These are phyloP conservation scores for Oryza australiensis DNA, from an alignment of 176 grass and related monocot genomes.

Conservation along the genomic window DNA sequence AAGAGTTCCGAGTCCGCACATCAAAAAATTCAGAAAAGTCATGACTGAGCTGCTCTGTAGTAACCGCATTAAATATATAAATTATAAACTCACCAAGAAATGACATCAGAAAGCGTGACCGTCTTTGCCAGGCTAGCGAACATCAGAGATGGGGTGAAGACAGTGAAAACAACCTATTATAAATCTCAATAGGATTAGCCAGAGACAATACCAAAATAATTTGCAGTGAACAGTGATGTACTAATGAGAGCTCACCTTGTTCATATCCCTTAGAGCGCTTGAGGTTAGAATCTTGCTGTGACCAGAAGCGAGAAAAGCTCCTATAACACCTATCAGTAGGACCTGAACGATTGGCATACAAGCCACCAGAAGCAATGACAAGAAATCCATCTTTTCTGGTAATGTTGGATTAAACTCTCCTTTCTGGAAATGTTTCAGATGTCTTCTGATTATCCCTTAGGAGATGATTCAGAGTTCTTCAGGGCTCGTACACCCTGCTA, in stretches of 20 bases:
- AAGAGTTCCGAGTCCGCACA: not conserved
- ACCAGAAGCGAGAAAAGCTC: constrained; percentile 69
- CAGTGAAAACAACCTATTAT: constrained; percentile 73
- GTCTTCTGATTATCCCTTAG: not conserved
- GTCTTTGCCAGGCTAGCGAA: constrained; percentile 78
- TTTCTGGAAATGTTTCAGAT: not conserved
- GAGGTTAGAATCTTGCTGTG: constrained; percentile 67
- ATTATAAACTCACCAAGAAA: constrained; percentile 62
- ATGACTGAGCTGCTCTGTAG: not conserved
- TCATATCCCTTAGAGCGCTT: constrained; percentile 72
- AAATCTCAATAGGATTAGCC: not conserved
- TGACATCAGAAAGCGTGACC: constrained; percentile 64
- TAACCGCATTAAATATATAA: too few species aligned
- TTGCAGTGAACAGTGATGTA: not conserved
- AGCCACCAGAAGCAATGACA: constrained; percentile 72
- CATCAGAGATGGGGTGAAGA: constrained; percentile 81
- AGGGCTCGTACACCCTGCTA: not conserved
- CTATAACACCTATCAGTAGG: constrained; percentile 74
- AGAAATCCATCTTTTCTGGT: constrained; percentile 60
- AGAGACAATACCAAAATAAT: not conserved
- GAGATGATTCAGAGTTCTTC: not conserved
- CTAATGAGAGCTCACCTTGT: constrained; percentile 55
- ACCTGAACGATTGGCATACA: constrained; percentile 78
- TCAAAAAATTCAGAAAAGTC: constrained; percentile 2
- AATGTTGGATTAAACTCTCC: not conserved